These are phyloP conservation scores for Sporothrix brasiliensis DNA, from an alignment of 2,329 filamentous ascomycete genomes.

Conservation along the genomic window DNA sequence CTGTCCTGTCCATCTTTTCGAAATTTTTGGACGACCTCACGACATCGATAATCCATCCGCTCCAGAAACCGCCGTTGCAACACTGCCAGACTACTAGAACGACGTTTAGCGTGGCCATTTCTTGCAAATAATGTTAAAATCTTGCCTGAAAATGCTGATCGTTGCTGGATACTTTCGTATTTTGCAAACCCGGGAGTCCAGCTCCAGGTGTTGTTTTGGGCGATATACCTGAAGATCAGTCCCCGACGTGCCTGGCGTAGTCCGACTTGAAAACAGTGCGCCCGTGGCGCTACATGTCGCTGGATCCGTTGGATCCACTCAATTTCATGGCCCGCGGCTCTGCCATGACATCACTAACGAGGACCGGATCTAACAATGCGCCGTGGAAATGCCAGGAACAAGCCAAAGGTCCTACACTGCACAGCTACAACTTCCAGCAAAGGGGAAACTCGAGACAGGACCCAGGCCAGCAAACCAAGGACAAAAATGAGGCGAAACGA, in stretches of 20 bases:
- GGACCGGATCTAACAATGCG: constrained; percentile 2
- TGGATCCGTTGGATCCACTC: not conserved
- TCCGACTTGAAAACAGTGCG: constrained; percentile 17
- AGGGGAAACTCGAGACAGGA: not conserved
- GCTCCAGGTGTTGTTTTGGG: not conserved
- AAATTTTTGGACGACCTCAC: not conserved
- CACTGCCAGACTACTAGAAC: not conserved
- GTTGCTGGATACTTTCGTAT: not conserved
- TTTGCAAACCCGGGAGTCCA: not conserved
- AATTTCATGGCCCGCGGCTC: not conserved
- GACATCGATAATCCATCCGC: not conserved
- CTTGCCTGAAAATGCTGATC: constrained; percentile 16
- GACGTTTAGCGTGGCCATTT: constrained; percentile 16
- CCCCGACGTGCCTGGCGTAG: not conserved
- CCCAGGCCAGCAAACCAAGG: not conserved
- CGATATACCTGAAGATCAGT: not conserved
- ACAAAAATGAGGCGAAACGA: constrained; percentile 1
- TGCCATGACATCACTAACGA: constrained; percentile 27
- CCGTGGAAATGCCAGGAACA: not conserved
- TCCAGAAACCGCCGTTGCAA: not conserved
- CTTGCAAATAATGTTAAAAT: constrained; percentile 23
- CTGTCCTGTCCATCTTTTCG: not conserved
- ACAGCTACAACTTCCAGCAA: not conserved
- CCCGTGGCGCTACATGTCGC: constrained; percentile 21
- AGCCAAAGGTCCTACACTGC: not conserved